These are phyloP conservation scores for Trifolium pratense DNA, from an alignment of 306 rosid genomes.

Conservation along the genomic window DNA sequence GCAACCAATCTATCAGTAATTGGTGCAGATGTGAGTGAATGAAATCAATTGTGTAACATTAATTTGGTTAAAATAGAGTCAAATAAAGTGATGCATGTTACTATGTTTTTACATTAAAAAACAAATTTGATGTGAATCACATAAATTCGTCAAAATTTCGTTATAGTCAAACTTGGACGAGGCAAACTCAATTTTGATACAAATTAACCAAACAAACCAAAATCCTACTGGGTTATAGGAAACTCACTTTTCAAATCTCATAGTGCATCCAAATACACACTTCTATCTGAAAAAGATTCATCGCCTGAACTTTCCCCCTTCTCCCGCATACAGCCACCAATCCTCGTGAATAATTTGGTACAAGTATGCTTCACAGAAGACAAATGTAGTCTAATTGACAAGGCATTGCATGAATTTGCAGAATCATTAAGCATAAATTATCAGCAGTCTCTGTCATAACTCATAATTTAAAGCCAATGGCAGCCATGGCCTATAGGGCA, in stretches of 20 bases:
- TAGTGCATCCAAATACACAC: not conserved
- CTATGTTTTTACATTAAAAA: not conserved
- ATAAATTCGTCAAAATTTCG: not conserved
- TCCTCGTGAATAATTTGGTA: not conserved
- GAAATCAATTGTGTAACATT: not conserved
- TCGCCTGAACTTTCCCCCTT: not conserved
- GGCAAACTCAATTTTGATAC: not conserved
- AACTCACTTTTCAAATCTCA: not conserved
- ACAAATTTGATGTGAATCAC: not conserved
- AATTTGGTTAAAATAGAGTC: not conserved
- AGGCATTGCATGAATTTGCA: not conserved
- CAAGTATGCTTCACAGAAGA: not conserved
- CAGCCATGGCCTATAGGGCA: no score
- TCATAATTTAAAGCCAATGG: no score
- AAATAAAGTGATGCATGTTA: not conserved
- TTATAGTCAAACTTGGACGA: not conserved
- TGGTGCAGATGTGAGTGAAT: no score
- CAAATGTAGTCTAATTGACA: not conserved
- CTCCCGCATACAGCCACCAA: not conserved
- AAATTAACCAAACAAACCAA: not conserved
- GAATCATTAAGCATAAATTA: not conserved
- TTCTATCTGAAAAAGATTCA: not conserved
- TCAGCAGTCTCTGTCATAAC: no score
- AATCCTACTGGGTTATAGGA: not conserved
- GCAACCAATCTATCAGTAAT: no score